Evolutionary conservation across 2,329 filamentous ascomycete genomes (phyloP), one percentile per base, ranked within the genome.

Genomic region (Penicillium sclerotigenum): DNA sequence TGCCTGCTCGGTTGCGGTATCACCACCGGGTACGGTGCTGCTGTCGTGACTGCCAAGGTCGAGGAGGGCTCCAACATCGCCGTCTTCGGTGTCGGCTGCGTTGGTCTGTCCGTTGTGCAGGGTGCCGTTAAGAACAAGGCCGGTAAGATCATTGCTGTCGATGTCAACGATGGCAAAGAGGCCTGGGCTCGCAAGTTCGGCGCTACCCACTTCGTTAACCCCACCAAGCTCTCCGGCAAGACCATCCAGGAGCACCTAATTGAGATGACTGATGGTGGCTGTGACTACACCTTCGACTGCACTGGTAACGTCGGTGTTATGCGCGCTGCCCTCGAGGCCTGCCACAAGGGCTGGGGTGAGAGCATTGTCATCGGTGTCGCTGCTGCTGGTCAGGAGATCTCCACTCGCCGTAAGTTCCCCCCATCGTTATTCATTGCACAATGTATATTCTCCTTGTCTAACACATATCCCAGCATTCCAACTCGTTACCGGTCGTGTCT

Each of bases 231-330:
- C 65, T 83, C 82, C 61, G 68, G 70, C 58, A 88, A 93, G 82
- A 90, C 84, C 58, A 89, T 97, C 66, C 90, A 95, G 69, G 91
- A 96, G 71, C 88, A 93, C 80, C 83, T 99, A 62, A 86, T 97
- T 65, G 93, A 97, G 78, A 91, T 97, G 88, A 99, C 94, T 1
- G 94, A 97, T 70, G 94, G 94, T 64, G 94, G 94, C 49, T 96
- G 91, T 74, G 94, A 99, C 80, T 97, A 97, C 81, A 99, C 94
- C 47, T 99, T 99, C 73, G 94, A 99, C 81, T 97, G 94, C 83
- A 99, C 94, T 7, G 94, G 94, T 58, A 97, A 97, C 71, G 92
- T 97, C 51, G 85, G 87, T 66, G 94, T 99, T 54, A 99, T 96
- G 94, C 85, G 94, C 61, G 89, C 90, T 51, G 94, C 94, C 38